Base-by-base conservation (phyloP, 805 yeast genomes). In the Suhomyces pyralidae region DNA sequence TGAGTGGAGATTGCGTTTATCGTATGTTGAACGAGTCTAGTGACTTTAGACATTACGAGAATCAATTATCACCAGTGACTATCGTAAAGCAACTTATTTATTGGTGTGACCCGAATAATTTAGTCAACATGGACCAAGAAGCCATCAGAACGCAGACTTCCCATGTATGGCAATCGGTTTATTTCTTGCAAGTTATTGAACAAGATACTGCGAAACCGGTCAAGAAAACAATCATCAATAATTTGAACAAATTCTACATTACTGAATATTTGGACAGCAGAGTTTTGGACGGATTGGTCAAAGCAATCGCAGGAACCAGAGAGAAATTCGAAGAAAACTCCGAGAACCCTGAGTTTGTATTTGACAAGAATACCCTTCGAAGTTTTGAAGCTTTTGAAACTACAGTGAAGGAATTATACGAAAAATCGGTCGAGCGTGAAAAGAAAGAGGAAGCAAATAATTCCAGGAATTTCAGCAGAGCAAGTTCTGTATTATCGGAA, bases 101-200 rank as follows among this genome's bases (percentile, higher is more conserved):
- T 61, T 90, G 97, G 96, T 86, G 96, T 17, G 93, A 90, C 64
- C 96, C 97, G 5, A 70, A 73, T 44, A 81, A 83, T 56, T 69
- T 85, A 7, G 90, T 83, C 2, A 79, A 81, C 53, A 68, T 72
- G 42, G 59, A 74, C 1, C 73, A 74, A 5, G 80, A 71, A 2
- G 78, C 71, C 1, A 67, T 76, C 3, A 62, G 62, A 3, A 61
- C 61, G n/a, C 80, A 81, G 40, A 65, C 77, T 9, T 69, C 81
- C 5, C 94, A 88, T 56, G 64, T 84, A 3, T 77, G 75, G 58
- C 81, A 86, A 55, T 81, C 81, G 0, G 64, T 77, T 26, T 84
- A 83, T 24, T 67, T 88, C 9, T 61, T 88, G 46, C 77, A 75
- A 26, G 74, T 80, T 0, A 69, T 86, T 20, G 78, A 71, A 56